These are phyloP conservation scores for Solanum chacoense DNA, from an alignment of 305 asterid genomes.

Conservation along the genomic window DNA sequence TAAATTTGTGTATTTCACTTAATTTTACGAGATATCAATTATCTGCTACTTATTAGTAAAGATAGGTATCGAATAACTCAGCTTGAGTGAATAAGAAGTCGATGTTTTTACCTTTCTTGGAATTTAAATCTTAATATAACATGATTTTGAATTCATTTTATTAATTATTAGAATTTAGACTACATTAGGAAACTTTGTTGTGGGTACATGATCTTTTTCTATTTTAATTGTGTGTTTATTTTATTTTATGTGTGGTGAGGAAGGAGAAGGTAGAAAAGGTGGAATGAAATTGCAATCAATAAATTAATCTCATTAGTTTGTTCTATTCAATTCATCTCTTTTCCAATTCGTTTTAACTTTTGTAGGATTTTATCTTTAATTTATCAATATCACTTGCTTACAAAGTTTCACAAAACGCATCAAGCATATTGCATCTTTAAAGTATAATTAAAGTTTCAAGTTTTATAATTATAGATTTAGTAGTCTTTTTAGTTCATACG, in stretches of 20 bases:
- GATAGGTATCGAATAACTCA: neutral
- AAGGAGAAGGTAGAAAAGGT: neutral
- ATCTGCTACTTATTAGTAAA: neutral
- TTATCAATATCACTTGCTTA: neutral
- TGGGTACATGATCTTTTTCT: neutral
- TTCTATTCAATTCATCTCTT: neutral
- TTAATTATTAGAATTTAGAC: neutral
- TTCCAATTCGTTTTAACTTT: neutral
- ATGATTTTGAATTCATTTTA: neutral
- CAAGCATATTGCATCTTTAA: neutral
- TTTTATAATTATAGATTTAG: neutral
- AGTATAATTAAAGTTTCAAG: neutral
- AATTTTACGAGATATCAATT: neutral
- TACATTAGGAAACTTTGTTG: neutral
- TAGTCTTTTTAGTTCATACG: neutral
- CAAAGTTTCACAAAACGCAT: neutral
- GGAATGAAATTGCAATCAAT: neutral
- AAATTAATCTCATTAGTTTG: neutral
- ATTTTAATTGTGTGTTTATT: neutral
- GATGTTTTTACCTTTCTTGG: neutral
- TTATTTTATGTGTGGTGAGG: neutral
- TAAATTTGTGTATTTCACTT: rapidly evolving
- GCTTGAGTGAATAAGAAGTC: rapidly evolving
- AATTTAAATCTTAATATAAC: neutral
- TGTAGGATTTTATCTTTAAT: neutral